Base-by-base conservation (phyloP, 805 yeast genomes). In the Hanseniaspora hatyaiensis region DNA sequence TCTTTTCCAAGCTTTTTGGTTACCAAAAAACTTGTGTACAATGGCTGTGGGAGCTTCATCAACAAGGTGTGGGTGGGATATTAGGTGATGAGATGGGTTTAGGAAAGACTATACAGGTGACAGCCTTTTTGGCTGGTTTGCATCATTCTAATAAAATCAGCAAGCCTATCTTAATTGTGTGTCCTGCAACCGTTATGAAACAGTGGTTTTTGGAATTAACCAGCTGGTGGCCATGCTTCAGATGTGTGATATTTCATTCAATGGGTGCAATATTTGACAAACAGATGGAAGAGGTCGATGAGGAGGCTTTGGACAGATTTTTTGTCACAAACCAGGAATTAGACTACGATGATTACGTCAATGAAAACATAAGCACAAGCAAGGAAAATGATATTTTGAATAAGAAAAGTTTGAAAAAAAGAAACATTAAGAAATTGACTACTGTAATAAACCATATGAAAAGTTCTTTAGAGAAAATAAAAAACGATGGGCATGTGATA, bases 151-250 rank as follows among this genome's bases (percentile, higher is more conserved):
- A 81, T 0, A 66, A 75, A 50, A 65, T 89, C 1, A 73, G 75
- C 28, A 81, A 79, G 32, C 98, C 98, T 0, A 81, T 83, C 0
- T 58, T 92, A 30, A 71, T 92, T 34, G 96, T 92, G 0, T 94
- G 96, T 54, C 98, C 98, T 0, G 97, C 97, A 0, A 92, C 98
- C 0, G 96, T 92, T 0, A 67, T 92, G 71, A 82, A 78, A 51
- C 98, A 92, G 59, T 92, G 98, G 98, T 89, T 86, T n/a, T 81
- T 80, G 52, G 98, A 92, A 62, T 76, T 92, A 40, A 97, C 89
- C 56, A 74, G 80, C 42, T 92, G 98, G 98, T 92, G 97, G 97
- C 96, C 97, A 2, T 86, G 96, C 0, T 69, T 92, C 23, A 64
- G 98, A 51, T 77, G 87, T 4, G 77, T 84, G 4, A 85, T 92